Conservation (phyloP, 306 rosid genomes). For the Glycine soja region DNA sequence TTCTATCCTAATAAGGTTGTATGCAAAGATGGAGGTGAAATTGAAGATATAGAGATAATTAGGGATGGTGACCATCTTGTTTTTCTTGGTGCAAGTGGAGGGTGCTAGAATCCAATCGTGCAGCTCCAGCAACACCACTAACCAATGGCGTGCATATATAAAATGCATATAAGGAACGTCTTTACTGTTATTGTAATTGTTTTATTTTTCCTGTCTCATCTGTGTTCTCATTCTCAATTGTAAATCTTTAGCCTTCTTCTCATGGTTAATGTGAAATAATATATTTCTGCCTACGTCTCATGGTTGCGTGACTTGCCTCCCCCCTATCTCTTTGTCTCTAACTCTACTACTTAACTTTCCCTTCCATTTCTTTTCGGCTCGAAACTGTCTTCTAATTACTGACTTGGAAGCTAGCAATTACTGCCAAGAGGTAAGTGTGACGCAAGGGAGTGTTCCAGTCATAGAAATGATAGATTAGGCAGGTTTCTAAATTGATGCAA, state of each 20-base stretch:
- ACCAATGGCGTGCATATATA: conserved; percentile 3
- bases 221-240: too few relatives aligned
- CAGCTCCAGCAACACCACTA: not conserved
- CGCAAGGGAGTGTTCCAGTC: not conserved
- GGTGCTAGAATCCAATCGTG: conserved; percentile 17
- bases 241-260: too few relatives aligned
- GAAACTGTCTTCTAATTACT: too few relatives aligned
- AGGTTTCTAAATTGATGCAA: too few relatives aligned
- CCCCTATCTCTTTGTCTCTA: too few relatives aligned
- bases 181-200: not conserved
- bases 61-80: conserved; percentile 87
- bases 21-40: conserved; percentile 72
- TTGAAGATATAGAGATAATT: conserved; percentile 81
- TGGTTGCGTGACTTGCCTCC: too few relatives aligned
- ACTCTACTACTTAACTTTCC: too few relatives aligned
- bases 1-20: conserved; percentile 54
- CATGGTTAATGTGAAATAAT: too few relatives aligned
- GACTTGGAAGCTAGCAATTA: not conserved
- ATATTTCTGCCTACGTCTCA: too few relatives aligned
- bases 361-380: too few relatives aligned
- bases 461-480: too few relatives aligned
- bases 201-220: not conserved
- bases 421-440: not conserved
- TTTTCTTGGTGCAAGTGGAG: conserved; percentile 50
- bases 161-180: not conserved